A percentile compares a stretch with the other conserved stretches of the same genome.
These are phyloP conservation scores for Jatropha multifida DNA, from an alignment of 441 rosid species.

Conservation along the genomic window DNA sequence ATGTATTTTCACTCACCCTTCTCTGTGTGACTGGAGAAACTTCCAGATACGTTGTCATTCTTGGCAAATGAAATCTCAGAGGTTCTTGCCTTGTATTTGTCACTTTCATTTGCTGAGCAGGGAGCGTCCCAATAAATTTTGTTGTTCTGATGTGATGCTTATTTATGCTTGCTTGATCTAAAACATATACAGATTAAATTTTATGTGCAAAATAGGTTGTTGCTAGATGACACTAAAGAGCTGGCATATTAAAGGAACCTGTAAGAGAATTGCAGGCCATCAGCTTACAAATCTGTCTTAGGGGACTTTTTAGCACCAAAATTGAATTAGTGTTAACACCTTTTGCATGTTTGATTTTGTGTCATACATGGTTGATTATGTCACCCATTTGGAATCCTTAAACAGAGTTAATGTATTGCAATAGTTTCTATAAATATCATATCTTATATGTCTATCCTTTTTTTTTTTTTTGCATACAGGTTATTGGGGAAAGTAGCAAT, in stretches of 20 bases:
- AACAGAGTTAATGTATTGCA: background rate
- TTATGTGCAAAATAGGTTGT: background rate
- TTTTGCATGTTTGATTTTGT: background rate
- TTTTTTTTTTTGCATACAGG: conserved; percentile 28
- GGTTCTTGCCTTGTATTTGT: background rate
- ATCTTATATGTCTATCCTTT: background rate
- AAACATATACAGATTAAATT: background rate
- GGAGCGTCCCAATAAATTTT: background rate
- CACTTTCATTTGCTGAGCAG: background rate
- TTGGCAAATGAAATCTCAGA: background rate
- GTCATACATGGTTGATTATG: background rate
- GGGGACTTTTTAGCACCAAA: conserved; percentile 9
- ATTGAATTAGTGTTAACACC: background rate
- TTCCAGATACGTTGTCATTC: background rate
- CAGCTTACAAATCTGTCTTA: background rate
- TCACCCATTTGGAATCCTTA: background rate
- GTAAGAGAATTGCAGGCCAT: background rate
- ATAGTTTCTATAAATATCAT: background rate
- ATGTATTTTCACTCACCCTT: background rate
- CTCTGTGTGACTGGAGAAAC: background rate
- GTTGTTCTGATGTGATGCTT: background rate
- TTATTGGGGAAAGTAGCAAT: conserved; percentile 72
- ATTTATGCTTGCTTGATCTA: background rate
- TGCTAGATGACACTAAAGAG: background rate
- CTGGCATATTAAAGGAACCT: background rate